These are phyloP conservation scores for Priceomyces haplophilus DNA, from an alignment of 805 yeast species.

Conservation along the genomic window DNA sequence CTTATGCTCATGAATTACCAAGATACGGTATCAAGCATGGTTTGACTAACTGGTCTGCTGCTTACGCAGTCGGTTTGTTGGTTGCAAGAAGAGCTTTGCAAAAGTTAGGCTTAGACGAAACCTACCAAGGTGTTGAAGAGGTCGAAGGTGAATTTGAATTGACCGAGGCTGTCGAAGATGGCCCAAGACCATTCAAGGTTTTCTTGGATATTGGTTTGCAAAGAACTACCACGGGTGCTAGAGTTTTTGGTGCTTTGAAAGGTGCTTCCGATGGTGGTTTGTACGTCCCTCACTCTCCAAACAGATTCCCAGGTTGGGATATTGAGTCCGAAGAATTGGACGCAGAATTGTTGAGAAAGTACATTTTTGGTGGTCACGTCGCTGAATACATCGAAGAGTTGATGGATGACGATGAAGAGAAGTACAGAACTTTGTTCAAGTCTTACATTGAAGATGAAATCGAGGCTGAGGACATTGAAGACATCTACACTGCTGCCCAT, in stretches of 20 bases:
- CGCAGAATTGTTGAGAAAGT: conserved; percentile 94
- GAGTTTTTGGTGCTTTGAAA: conserved; percentile 98
- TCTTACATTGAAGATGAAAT: conserved; percentile 94
- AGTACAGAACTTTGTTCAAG: conserved; percentile 94
- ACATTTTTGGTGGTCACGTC: conserved; percentile 99
- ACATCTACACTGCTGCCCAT: conserved; percentile 91
- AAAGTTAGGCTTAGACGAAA: conserved; percentile 97
- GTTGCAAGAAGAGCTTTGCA: conserved; percentile 98
- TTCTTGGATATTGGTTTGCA: conserved; percentile 98
- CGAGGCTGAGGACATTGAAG: conserved; percentile 96
- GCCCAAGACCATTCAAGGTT: conserved; percentile 99
- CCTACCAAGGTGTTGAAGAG: conserved; percentile 98
- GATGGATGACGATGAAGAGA: conserved; percentile 99
- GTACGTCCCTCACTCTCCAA: conserved; percentile 98
- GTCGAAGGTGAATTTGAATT: conserved; percentile 98
- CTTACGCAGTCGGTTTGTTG: conserved; percentile 97
- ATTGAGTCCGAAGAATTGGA: conserved; percentile 97
- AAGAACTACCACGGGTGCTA: conserved; percentile 99
- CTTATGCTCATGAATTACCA: conserved; percentile 99
- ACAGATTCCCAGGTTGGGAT: conserved; percentile 99
- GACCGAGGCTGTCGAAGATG: conserved; percentile 99
- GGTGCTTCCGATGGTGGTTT: conserved; percentile 99
- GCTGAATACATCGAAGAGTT: conserved; percentile 99
- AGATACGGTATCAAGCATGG: conserved; percentile 96
- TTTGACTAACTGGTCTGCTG: conserved; percentile 99